phyloP scores from a whole-genome alignment of 352 stramenopile species.

The Pythium phragmiticola region DNA sequence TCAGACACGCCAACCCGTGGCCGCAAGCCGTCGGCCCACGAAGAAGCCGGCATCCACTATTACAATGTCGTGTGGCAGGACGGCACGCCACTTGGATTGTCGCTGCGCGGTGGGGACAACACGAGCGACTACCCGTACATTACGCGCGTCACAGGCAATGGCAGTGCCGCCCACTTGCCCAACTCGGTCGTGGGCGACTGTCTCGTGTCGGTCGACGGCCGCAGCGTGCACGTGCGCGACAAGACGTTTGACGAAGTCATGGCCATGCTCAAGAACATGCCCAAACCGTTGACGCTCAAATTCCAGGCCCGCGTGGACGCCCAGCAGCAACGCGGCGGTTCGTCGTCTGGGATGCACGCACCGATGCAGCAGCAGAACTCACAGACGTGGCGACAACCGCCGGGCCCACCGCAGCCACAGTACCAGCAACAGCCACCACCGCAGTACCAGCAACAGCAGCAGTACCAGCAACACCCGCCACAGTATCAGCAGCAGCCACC shows the following conservation, averaged over 20 bases:
- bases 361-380: constrained; percentile 41
- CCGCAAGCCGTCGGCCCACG: constrained; percentile 28
- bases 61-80: constrained; percentile 88
- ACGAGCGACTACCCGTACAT: constrained; percentile 86
- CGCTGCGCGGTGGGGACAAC: constrained; percentile 66
- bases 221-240: constrained; percentile 74
- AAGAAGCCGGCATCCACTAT: constrained; percentile 50
- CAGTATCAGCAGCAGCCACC: constrained; percentile 25
- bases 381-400: constrained; percentile 57
- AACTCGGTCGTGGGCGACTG: constrained; percentile 73
- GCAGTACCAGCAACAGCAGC: constrained; percentile 17
- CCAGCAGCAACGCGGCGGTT: constrained; percentile 9
- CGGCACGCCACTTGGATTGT: constrained; percentile 68
- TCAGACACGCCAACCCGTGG: constrained; percentile 45
- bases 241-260: constrained; percentile 89
- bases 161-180: constrained; percentile 76
- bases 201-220: constrained; percentile 78
- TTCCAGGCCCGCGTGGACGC: constrained; percentile 61
- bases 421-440: constrained; percentile 28
- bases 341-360: constrained; percentile 16
- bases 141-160: constrained; percentile 79
- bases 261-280: constrained; percentile 85
- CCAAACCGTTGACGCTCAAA: constrained; percentile 82
- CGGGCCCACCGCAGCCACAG: constrained; percentile 27
- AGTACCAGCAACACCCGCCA: constrained; percentile 10